phyloP scores from a whole-genome alignment of 192 early-diverging fungal species.

The Glomus cerebriforme region DNA sequence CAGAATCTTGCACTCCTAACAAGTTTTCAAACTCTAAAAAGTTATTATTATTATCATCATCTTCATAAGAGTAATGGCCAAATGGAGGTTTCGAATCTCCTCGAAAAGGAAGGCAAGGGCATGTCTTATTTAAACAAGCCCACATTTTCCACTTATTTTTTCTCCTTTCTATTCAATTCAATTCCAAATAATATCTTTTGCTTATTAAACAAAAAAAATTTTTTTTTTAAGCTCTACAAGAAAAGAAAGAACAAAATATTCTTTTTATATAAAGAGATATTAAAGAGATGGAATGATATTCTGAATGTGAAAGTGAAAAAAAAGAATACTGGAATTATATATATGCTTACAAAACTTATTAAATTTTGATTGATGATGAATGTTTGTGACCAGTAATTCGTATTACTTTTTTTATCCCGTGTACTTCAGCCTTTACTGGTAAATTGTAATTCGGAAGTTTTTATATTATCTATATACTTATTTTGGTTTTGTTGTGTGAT shows the following conservation, averaged over 20 bases:
- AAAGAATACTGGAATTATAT: no score
- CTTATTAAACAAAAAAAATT: not conserved
- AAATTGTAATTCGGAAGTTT: no score
- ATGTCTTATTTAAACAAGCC: slow-evolving; percentile 29
- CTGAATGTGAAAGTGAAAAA: no score
- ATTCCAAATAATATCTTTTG: not conserved
- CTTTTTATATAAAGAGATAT: no score
- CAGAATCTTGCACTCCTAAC: slow-evolving; percentile 4
- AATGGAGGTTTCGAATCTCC: slow-evolving; percentile 15
- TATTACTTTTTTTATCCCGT: not conserved
- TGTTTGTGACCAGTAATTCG: not conserved
- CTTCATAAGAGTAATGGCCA: slow-evolving; percentile 15
- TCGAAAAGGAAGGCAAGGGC: slow-evolving; percentile 24
- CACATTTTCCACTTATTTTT: slow-evolving; percentile 13
- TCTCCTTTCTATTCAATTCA: not conserved
- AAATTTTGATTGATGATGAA: not conserved
- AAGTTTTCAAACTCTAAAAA: slow-evolving; percentile 21
- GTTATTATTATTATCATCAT: slow-evolving; percentile 28
- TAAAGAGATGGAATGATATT: no score
- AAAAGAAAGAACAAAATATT: not conserved
- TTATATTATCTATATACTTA: no score
- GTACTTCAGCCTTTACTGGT: no score
- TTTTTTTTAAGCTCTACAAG: not conserved
- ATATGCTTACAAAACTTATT: no score
- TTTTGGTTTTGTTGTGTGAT: not conserved